Evolutionary conservation across 495 filamentous ascomycete species (phyloP), one percentile per base, ranked within the genome.

Genomic region (Pyronema omphalodes): DNA sequence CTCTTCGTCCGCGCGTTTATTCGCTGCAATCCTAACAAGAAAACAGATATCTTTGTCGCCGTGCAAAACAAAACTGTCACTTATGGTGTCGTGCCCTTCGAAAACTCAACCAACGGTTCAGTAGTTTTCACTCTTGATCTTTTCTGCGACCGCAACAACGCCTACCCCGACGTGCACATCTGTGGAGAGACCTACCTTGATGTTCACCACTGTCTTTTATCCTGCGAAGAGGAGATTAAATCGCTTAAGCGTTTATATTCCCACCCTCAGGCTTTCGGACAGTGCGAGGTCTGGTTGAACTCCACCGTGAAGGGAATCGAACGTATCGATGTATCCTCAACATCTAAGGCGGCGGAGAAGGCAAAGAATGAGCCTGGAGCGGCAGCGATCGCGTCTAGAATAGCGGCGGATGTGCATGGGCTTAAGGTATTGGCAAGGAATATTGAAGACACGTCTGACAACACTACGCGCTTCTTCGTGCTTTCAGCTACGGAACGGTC

Each of bases 231-330:
- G 57, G 84, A 12, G 47, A 54, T 54, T 3, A 36, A 17, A 9
- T 71, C 80, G 56, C 60, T 84, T 57, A 66, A 67, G 35, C 70
- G 74, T 39, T 66, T 98, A 45, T 93, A 93, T 68, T 88, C 84
- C 19, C 91, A 98, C 67, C 86, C 87, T 12, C 91, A 96, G 69
- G 91, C 86, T 34, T 91, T 88, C 72, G 89, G 87, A 4, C 91
- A 98, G 70, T 94, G 87, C 62, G 77, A 78, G n/a, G 56, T 44
- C n/a, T 93, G 93, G 61, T 69, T 94, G 6, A 70, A 71, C 6
- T 61, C 69, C 44, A 69, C 80, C 59, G 75, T 91, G 51, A 79
- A 79, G 53, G 76, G 76, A 19, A 70, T 83, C 7, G 86, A 91
- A 69, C 73, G 77, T 43, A 75, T 89, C 37, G 89, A 98, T 65